A percentile compares a stretch with the other conserved stretches of the same genome.
Conservation (phyloP, 495 filamentous ascomycete species). For the Xylaria grammica region DNA sequence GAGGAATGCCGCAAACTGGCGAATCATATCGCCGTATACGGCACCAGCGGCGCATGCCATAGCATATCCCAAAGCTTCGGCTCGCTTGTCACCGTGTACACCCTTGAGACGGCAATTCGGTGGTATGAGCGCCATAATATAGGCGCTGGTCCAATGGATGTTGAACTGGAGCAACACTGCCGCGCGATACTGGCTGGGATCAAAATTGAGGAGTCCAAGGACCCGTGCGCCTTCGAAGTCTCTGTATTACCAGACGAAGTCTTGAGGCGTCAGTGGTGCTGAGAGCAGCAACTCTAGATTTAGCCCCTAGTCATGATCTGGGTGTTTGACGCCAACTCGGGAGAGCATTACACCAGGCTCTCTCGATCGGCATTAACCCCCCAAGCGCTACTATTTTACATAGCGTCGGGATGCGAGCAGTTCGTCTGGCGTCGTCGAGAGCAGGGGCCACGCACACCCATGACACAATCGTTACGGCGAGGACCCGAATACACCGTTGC, state of each 20-base stretch:
- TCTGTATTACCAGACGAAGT: constrained; percentile 8
- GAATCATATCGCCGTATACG: constrained; percentile 4
- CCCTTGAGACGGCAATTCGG: constrained; percentile 9
- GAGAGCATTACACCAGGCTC: no score
- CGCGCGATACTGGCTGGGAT: constrained; percentile 7
- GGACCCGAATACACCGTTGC: no score
- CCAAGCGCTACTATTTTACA: no score
- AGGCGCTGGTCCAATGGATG: neutral
- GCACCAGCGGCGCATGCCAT: neutral
- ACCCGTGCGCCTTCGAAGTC: constrained; percentile 16
- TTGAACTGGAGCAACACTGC: constrained; percentile 16
- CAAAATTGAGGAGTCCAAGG: constrained; percentile 17
- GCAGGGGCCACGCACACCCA: no score
- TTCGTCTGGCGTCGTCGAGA: no score
- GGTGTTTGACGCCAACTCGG: neutral
- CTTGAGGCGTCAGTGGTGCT: constrained; percentile 15
- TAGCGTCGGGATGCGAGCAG: no score
- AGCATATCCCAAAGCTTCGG: constrained; percentile 16
- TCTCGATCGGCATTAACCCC: no score
- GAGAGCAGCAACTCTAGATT: neutral
- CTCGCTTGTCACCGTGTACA: constrained; percentile 15
- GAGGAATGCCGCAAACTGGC: constrained; percentile 16
- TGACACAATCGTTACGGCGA: no score
- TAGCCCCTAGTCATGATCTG: neutral
- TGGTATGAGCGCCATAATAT: constrained; percentile 15